Percentiles rank a stretch among this genome's conserved stretches.
Conservation (phyloP, 1,139 yeast genomes). For the Sporopachydermia cereana region DNA sequence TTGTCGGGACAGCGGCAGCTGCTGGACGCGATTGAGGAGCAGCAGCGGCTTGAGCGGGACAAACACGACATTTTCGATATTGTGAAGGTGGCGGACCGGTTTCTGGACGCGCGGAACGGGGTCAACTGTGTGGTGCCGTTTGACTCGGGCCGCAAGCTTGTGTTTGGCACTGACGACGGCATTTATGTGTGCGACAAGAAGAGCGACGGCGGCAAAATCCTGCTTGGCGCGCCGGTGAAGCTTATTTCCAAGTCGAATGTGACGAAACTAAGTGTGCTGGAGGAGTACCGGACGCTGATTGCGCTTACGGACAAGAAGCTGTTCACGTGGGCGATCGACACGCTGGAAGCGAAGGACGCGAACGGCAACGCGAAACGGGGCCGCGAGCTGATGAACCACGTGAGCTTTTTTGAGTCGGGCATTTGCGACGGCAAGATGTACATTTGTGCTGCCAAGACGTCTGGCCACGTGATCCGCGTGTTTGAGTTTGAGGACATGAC, state of each 20-base stretch:
- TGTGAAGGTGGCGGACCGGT: conserved; percentile 60
- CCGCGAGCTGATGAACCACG: conserved; percentile 72
- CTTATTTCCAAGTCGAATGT: conserved; percentile 68
- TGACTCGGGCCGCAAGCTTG: conserved; percentile 84
- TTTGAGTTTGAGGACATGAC: conserved; percentile 63
- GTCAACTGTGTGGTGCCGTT: conserved; percentile 91
- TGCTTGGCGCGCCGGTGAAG: conserved; percentile 64
- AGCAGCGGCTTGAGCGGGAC: conserved; percentile 61
- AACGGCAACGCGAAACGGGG: conserved; percentile 63
- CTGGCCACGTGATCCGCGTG: conserved; percentile 67
- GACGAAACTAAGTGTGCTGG: conserved; percentile 83
- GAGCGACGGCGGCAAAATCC: conserved; percentile 26
- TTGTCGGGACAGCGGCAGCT: conserved; percentile 69
- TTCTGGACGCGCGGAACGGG: conserved; percentile 60
- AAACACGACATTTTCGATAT: conserved; percentile 72
- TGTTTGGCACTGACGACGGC: conserved; percentile 90
- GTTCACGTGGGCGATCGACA: conserved; percentile 76
- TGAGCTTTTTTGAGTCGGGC: conserved; percentile 83
- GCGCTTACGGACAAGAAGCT: conserved; percentile 75
- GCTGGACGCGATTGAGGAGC: conserved; percentile 65
- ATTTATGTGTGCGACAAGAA: conserved; percentile 63
- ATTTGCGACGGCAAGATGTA: conserved; percentile 81
- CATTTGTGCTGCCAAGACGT: conserved; percentile 81
- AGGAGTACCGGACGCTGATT: conserved; percentile 77
- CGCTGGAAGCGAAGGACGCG: conserved; percentile 45